Evolutionary conservation across 352 stramenopile genomes (phyloP).

Genomic region (Phytopythium mirpurense): DNA sequence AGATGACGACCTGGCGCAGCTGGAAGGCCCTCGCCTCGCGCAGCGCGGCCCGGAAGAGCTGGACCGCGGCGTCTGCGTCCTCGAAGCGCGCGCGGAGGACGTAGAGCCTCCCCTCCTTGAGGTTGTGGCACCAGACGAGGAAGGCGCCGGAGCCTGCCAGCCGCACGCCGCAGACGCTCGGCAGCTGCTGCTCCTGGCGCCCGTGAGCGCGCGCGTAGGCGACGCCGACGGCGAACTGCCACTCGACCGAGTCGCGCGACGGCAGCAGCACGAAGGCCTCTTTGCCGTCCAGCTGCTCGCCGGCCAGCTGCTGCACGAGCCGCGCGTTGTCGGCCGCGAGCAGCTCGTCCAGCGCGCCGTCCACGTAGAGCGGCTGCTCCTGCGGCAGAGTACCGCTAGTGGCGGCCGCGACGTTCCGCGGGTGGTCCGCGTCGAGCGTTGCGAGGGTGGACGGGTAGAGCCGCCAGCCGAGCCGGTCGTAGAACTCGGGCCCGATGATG

Average conservation of each 20-base stretch:
- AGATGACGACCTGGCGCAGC: constrained; percentile 37
- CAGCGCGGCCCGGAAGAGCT: constrained; percentile 29
- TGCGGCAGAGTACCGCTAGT: neutral
- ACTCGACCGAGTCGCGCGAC: constrained; percentile 55
- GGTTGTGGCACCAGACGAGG: constrained; percentile 59
- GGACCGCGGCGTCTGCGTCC: constrained; percentile 6
- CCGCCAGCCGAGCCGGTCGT: constrained; percentile 54
- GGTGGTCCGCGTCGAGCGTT: constrained; percentile 16
- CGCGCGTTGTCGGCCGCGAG: constrained; percentile 34
- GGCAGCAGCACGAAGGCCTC: constrained; percentile 41
- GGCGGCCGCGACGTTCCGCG: constrained; percentile 3
- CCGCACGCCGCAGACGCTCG: constrained; percentile 30
- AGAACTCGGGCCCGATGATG: constrained; percentile 62
- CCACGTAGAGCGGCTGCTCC: constrained; percentile 16
- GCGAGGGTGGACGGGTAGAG: constrained; percentile 41
- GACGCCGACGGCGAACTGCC: constrained; percentile 55
- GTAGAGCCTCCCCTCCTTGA: constrained; percentile 55
- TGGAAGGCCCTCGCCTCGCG: constrained; percentile 35
- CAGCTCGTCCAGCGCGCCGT: constrained; percentile 31
- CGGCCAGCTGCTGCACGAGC: constrained; percentile 25
- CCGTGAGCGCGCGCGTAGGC: constrained; percentile 34
- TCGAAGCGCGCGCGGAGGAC: constrained; percentile 39
- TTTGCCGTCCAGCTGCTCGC: constrained; percentile 14
- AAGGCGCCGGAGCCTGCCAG: constrained; percentile 34
- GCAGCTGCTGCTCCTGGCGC: constrained; percentile 27